Percentiles rank a stretch among this genome's conserved stretches.
These are phyloP conservation scores for Dactylellina leptospora DNA, from an alignment of 2,329 filamentous ascomycete genomes.

Conservation along the genomic window DNA sequence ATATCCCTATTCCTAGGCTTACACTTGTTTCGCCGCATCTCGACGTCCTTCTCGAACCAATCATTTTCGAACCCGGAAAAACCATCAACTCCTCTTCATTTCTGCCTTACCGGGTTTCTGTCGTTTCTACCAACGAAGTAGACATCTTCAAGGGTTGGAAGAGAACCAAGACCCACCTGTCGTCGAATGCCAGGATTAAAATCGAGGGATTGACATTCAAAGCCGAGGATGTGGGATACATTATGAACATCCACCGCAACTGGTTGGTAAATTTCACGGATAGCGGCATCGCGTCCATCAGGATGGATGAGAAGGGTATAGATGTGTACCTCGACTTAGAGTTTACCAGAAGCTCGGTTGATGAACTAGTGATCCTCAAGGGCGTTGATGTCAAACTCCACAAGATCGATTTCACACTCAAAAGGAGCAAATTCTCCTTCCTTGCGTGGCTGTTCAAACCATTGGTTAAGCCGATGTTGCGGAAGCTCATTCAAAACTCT, in stretches of 20 bases:
- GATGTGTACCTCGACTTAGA: conserved; percentile 87
- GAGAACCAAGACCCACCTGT: conserved; percentile 72
- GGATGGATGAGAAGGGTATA: conserved; percentile 84
- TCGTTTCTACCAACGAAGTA: conserved; percentile 85
- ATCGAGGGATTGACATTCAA: conserved; percentile 83
- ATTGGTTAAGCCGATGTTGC: conserved; percentile 79
- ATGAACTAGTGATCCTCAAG: conserved; percentile 81
- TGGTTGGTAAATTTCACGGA: conserved; percentile 79
- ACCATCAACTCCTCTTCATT: conserved; percentile 89
- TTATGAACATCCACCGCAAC: conserved; percentile 77
- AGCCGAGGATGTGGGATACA: conserved; percentile 89
- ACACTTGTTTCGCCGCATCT: conserved; percentile 84
- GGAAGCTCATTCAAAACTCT: conserved; percentile 79
- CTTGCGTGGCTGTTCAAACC: conserved; percentile 86
- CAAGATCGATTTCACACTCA: conserved; percentile 81
- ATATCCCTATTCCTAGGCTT: conserved; percentile 87
- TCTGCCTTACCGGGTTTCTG: conserved; percentile 80
- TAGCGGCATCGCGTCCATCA: conserved; percentile 84
- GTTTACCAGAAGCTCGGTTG: conserved; percentile 77
- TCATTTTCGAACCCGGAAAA: conserved; percentile 85
- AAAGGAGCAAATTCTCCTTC: conserved; percentile 77
- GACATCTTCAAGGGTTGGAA: conserved; percentile 82
- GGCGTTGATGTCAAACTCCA: conserved; percentile 83
- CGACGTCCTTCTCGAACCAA: conserved; percentile 86
- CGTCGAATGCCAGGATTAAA: conserved; percentile 78